Conservation (phyloP, 106 monocot species). For the Ottelia alismoides region DNA sequence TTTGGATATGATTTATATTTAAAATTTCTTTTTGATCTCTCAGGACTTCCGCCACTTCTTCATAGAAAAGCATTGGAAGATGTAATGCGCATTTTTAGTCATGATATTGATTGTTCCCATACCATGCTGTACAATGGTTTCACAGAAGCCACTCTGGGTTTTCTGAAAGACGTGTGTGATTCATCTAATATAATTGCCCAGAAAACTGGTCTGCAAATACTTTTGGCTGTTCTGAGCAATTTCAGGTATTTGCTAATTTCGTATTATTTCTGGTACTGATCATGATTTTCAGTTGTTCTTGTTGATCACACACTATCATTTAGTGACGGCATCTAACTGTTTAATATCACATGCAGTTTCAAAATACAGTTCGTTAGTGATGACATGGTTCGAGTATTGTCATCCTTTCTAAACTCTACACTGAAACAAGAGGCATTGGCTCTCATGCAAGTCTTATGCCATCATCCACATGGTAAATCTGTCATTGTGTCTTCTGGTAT, state of each 20-base stretch:
- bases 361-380: slow-evolving; percentile 30
- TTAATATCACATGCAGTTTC: slow-evolving; percentile 22
- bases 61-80: slow-evolving; percentile 40
- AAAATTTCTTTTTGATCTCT: slow-evolving; percentile 44
- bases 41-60: slow-evolving; percentile 26
- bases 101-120: slow-evolving; percentile 21
- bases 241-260: slow-evolving; percentile 45
- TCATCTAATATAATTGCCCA: slow-evolving; percentile 32
- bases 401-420: slow-evolving; percentile 41
- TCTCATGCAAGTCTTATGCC: slow-evolving; percentile 34
- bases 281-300: neutral
- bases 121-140: slow-evolving; percentile 58
- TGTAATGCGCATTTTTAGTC: slow-evolving; percentile 28
- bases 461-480: slow-evolving; percentile 9
- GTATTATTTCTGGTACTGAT: neutral
- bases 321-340: neutral
- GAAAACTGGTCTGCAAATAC: slow-evolving; percentile 38
- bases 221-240: slow-evolving; percentile 41
- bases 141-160: slow-evolving; percentile 39
- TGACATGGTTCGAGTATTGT: slow-evolving; percentile 26
- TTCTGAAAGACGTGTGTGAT: slow-evolving; percentile 32
- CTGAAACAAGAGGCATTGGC: slow-evolving; percentile 35
- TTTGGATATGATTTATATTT: slow-evolving; percentile 48
- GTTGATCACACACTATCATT: neutral
- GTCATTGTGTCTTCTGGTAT: slow-evolving; percentile 28